Percentiles rank a stretch among this genome's conserved stretches.
Evolutionary conservation across 23 red algal genomes (phyloP).

Genomic region (Gracilaria gracilis): DNA sequence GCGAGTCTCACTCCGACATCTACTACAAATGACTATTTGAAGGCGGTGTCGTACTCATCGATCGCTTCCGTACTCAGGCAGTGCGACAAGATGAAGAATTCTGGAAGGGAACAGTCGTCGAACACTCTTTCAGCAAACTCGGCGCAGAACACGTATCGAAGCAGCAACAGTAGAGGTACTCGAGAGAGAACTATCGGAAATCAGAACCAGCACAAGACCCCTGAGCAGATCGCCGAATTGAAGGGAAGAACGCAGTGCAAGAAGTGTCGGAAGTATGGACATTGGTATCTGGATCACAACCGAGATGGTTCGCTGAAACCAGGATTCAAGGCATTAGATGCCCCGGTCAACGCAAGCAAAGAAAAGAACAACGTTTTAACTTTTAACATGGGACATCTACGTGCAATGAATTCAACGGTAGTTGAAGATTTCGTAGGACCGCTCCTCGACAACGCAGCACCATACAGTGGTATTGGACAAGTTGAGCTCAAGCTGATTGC

Average conservation of each 20-base stretch:
- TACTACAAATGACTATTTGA: background rate
- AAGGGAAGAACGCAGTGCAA: slow-evolving; percentile 11
- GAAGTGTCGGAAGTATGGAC: slow-evolving; percentile 21
- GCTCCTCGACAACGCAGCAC: slow-evolving; percentile 41
- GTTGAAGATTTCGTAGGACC: background rate
- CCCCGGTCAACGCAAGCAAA: background rate
- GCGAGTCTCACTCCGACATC: background rate
- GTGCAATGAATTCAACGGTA: no score
- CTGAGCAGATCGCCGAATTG: slow-evolving; percentile 18
- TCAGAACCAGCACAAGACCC: background rate
- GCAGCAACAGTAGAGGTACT: no score
- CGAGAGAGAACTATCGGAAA: no score
- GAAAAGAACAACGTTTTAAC: slow-evolving; percentile 6
- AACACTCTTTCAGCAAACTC: no score
- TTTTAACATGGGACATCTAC: slow-evolving; percentile 1
- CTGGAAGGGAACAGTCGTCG: no score
- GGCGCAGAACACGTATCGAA: no score
- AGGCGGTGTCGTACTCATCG: background rate
- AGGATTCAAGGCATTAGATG: background rate
- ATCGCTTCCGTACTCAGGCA: background rate
- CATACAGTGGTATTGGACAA: slow-evolving; percentile 50
- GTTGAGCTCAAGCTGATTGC: slow-evolving; percentile 7
- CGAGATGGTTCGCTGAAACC: slow-evolving; percentile 43
- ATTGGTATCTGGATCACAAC: background rate
- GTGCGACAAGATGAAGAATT: slow-evolving; percentile 5